Base-by-base conservation (phyloP, 1,284 basidiomycete genomes). In the Trametes versicolor region DNA sequence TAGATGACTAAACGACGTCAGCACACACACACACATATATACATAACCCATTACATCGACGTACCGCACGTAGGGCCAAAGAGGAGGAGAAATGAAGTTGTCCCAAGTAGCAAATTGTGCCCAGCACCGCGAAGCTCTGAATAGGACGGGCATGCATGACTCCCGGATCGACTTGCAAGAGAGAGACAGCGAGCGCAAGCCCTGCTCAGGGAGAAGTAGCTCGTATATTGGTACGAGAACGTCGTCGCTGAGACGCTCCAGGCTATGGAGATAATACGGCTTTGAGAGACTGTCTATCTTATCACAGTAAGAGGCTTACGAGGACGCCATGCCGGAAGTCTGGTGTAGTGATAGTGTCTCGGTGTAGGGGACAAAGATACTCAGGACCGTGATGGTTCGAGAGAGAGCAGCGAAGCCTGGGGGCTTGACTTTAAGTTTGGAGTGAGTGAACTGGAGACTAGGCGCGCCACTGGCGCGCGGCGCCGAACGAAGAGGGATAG, bases 161-260 rank as follows among this genome's bases (percentile, higher is more conserved):
- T 43, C 25, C 27, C 41, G 15, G 41, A 43, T 43, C 41, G 41
- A 43, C 21, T 45, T 45, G 41, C 41, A 56, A 10, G 41, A 47
- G n/a, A 19, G 6, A 19, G 55, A 56, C 8, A 56, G 29, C 4
- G 27, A 8, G 2, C 12, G 27, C 41, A 56, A 29, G 19, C 29
- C 27, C 8, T 6, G 8, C 3, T 47, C 19, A 13, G 19, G 27
- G 17, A 15, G 27, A 2, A 56, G 29, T 17, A 47, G n/a, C 55
- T 45, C 27, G 25, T 13, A 47, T 15, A 56, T n/a, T 21, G n/a
- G 41, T 10, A 29, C 19, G 15, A 56, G 27, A 2, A 56, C 29
- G 27, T 56, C 55, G n/a, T 48, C 27, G 43, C 34, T 48, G 27
- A 57, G 27, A 36, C 34, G 45, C 17, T 54, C 37, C 6, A 54